A percentile compares a stretch with the other conserved stretches of the same genome.
phyloP scores from a whole-genome alignment of 208 protist species.

The Tritrichomonas musculus region DNA sequence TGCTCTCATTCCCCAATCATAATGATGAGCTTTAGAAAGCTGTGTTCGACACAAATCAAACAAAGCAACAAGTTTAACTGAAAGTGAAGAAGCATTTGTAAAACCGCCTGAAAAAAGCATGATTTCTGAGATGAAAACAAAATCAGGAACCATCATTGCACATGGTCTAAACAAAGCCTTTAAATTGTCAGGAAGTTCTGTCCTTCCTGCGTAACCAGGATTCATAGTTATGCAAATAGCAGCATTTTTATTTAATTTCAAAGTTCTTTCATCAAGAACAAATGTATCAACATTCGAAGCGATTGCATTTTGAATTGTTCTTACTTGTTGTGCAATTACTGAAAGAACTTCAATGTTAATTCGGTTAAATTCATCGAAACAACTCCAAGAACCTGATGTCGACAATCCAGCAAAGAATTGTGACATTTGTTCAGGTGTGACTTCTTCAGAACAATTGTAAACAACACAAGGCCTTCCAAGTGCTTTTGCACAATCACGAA shows the following conservation, averaged over 20 bases:
- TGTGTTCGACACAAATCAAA: conserved; percentile 92
- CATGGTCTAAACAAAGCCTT: conserved; percentile 63
- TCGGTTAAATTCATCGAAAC: conserved; percentile 67
- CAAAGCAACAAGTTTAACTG: conserved; percentile 88
- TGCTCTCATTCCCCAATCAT: conserved; percentile 95
- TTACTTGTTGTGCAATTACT: conserved; percentile 55
- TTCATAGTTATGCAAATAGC: conserved; percentile 72
- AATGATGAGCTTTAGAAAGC: conserved; percentile 83
- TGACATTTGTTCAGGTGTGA: conserved; percentile 52
- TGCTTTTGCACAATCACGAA: conserved; percentile 62
- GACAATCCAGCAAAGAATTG: conserved; percentile 51
- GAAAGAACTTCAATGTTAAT: conserved; percentile 56
- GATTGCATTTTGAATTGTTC: conserved; percentile 54
- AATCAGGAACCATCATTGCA: conserved; percentile 97
- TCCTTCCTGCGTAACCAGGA: conserved; percentile 89
- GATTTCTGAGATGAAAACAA: conserved; percentile 94
- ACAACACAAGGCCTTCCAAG: conserved; percentile 66
- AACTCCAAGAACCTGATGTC: conserved; percentile 55
- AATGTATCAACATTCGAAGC: conserved; percentile 44
- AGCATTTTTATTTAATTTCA: conserved; percentile 62
- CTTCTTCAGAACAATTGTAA: conserved; percentile 94
- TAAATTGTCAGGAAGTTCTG: conserved; percentile 91
- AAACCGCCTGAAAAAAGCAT: conserved; percentile 93
- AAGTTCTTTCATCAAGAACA: conserved; percentile 47
- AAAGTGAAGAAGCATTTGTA: conserved; percentile 73